Percentiles rank a stretch among this genome's conserved stretches.
phyloP scores from a whole-genome alignment of 2,329 filamentous ascomycete species.

The Hypocrella siamensis region DNA sequence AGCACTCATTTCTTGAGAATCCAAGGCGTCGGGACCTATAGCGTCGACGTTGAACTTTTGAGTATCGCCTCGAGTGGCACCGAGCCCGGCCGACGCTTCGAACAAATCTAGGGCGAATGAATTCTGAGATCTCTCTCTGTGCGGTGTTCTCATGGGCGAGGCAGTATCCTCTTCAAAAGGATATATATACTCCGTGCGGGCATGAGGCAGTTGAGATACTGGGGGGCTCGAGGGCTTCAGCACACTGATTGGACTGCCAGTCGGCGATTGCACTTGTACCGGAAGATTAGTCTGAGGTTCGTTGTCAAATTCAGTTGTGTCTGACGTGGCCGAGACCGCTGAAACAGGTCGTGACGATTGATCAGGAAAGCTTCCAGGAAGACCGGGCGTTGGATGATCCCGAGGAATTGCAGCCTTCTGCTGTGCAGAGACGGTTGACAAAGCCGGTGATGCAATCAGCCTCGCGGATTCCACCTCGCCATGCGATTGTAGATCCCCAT shows the following conservation, averaged over 20 bases:
- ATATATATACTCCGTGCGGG: constrained; percentile 30
- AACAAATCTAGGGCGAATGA: too few relatives aligned
- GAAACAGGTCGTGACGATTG: constrained; percentile 32
- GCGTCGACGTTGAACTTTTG: too few relatives aligned
- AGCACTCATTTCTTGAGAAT: too few relatives aligned
- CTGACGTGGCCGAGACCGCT: constrained; percentile 42
- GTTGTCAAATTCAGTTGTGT: constrained; percentile 56
- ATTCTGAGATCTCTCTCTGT: too few relatives aligned
- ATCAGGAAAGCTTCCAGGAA: constrained; percentile 46
- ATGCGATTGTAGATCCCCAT: too few relatives aligned
- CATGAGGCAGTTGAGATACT: constrained; percentile 8
- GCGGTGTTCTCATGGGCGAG: not conserved
- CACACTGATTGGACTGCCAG: constrained; percentile 11
- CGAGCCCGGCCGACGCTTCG: too few relatives aligned
- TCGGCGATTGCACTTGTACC: constrained; percentile 15
- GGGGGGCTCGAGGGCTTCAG: constrained; percentile 15
- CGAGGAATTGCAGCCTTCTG: constrained; percentile 4
- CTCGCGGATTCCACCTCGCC: not conserved
- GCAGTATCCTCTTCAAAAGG: constrained; percentile 30
- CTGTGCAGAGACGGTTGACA: constrained; percentile 1
- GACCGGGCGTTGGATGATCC: constrained; percentile 52
- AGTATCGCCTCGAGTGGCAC: too few relatives aligned
- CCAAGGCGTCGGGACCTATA: too few relatives aligned
- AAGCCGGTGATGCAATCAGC: constrained; percentile 1
- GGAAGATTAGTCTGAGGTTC: constrained; percentile 49